Base-by-base conservation (phyloP, 139 green algal genomes). In the Tetraselmis striata region DNA sequence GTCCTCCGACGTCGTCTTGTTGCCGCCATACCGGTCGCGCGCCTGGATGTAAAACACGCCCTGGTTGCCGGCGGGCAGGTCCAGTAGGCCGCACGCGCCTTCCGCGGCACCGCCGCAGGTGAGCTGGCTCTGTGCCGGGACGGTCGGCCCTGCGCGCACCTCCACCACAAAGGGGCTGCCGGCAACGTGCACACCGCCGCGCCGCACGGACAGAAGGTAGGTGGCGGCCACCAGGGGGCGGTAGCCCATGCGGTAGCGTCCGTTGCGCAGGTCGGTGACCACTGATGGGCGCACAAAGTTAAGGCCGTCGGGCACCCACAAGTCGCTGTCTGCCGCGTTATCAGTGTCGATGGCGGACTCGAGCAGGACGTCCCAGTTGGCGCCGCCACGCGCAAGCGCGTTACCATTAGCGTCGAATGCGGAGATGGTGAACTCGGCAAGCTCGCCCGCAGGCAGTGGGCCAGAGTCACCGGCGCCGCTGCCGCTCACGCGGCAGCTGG, bases 21-120 rank as follows among this genome's bases (percentile, higher is more conserved):
- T 83, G 32, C 74, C 74, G 22, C 67, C 67, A 67, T 59, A 80
- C 23, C 23, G 29, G 80, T 83, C 80, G 23, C 29, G 28, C 23
- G 80, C 80, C 80, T 83, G 80, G 30, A 83, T 83, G 30, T 80
- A 83, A 45, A 79, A 79, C 29, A 30, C 11, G 18, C 67, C 80
- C 29, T 79, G 80, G 30, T 80, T 79, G 30, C 80, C 80, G 23
- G 74, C 80, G 2, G 23, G 23, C 32, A 83, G 22, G 29, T 29
- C 23, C 59, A 24, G 18, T 18, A 83, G 59, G 29, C 58, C 58
- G 80, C 80, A 83, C 22, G 30, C 67, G 1, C 18, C 26, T 27
- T 83, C 58, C 23, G 1, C 74, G 23, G 29, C 32, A 67, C 18
- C 45, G 29, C 59, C 67, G 80, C 67, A 83, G 23, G 30, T 30